These are phyloP conservation scores for Stenogyne calaminthoides DNA, from an alignment of 305 asterid genomes.

Conservation along the genomic window DNA sequence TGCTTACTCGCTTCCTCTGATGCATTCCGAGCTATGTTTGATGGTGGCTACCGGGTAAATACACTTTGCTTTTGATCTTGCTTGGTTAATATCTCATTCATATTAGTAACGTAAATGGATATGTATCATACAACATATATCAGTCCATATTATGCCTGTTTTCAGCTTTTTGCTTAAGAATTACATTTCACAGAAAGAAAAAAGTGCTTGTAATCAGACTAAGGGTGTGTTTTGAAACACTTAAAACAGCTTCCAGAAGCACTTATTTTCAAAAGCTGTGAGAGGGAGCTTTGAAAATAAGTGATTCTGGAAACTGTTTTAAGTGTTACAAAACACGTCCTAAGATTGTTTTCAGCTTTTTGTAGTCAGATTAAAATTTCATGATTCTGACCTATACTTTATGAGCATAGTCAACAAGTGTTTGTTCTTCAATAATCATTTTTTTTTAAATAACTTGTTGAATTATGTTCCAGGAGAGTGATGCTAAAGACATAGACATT, in stretches of 20 bases:
- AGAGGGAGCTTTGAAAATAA: too few relatives aligned
- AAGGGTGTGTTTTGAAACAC: too few relatives aligned
- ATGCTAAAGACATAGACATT: conserved; percentile 94
- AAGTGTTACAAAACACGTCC: too few relatives aligned
- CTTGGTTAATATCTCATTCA: neutral
- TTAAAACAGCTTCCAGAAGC: too few relatives aligned
- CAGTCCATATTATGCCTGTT: neutral
- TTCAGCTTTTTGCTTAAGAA: conserved; percentile 10
- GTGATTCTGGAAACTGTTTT: too few relatives aligned
- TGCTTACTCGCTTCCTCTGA: conserved; percentile 97
- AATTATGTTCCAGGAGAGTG: conserved; percentile 75
- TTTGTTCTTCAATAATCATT: neutral
- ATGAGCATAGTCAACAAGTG: neutral
- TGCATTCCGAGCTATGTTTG: conserved; percentile 99
- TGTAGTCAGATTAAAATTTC: neutral
- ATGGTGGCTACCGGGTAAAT: conserved; percentile 99
- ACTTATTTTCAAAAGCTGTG: too few relatives aligned
- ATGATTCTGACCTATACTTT: neutral
- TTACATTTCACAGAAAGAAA: neutral
- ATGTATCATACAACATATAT: neutral
- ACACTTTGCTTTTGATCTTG: neutral
- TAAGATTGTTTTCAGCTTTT: too few relatives aligned
- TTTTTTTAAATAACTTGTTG: neutral
- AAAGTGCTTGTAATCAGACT: neutral
- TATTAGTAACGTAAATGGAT: neutral